A percentile compares a stretch with the other conserved stretches of the same genome.
Evolutionary conservation across 305 asterid species (phyloP).

Genomic region (Rubia occidens): DNA sequence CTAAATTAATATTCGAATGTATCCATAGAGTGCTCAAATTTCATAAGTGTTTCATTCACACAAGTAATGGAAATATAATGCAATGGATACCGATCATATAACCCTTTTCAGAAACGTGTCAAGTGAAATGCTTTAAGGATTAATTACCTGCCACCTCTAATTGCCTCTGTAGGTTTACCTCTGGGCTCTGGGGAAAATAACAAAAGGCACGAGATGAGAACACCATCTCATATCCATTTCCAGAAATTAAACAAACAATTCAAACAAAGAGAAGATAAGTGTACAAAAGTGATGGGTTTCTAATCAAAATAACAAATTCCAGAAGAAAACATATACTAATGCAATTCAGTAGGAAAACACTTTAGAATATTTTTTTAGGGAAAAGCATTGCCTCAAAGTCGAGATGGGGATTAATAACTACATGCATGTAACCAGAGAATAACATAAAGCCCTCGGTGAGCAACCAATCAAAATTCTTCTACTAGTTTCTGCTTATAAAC

Average conservation of each 20-base stretch:
- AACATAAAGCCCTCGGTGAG: background rate
- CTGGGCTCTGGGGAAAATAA: conserved; percentile 43
- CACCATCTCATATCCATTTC: background rate
- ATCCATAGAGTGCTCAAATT: too few relatives aligned
- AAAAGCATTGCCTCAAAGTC: background rate
- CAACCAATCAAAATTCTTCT: background rate
- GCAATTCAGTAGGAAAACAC: background rate
- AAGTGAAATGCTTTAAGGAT: background rate
- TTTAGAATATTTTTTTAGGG: background rate
- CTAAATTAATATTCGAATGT: background rate
- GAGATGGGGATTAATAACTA: background rate
- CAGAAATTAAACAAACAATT: background rate
- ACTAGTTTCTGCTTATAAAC: background rate
- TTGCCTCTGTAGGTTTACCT: conserved; percentile 95
- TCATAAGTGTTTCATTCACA: background rate
- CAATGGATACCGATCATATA: background rate
- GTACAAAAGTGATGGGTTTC: background rate
- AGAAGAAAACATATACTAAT: background rate
- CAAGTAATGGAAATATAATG: background rate
- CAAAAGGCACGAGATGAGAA: conserved; percentile 8
- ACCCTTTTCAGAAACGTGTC: background rate
- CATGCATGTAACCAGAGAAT: background rate
- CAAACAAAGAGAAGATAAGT: background rate
- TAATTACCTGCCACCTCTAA: conserved; percentile 92
- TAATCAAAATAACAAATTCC: background rate